Evolutionary conservation across 2,329 filamentous ascomycete species (phyloP), one percentile per base, ranked within the genome.

Genomic region (Taxawa tesnikishii): DNA sequence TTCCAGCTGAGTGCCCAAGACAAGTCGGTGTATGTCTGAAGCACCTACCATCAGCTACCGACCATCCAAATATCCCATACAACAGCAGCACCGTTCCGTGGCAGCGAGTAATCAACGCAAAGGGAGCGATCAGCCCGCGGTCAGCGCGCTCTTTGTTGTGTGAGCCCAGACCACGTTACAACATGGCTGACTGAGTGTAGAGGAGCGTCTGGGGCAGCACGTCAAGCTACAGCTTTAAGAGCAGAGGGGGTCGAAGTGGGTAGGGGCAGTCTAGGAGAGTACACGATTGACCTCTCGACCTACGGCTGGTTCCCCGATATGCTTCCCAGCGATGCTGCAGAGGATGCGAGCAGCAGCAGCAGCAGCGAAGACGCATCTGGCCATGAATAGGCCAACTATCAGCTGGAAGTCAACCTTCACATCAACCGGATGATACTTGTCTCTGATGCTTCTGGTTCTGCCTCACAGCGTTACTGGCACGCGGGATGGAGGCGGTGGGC

Each of bases 21-120:
- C 88, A 96, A 59, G 87, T 96, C 5, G 88, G 88, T 32, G 68
- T 90, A 28, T 92, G 82, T 55, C 70, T 96, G 15, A 94, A 94
- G 54, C 79, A 94, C 51, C 73, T 96, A 9, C 73, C 85, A 51
- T 34, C 65, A 57, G 53, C 44, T 37, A 29, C 42, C 7, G 48
- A 56, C 27, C 53, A 56, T 36, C 50, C 52, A 29, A 56, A 63
- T 39, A 49, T 55, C 32, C 54, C 60, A 36, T 92, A 79, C 59
- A 79, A 94, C 54, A 65, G 70, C 37, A 65, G 63, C 15, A 94
- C 79, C 42, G 88, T 96, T 3, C 88, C 88, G 0, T 96, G 88
- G 88, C 88, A 96, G 62, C 68, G 90, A 36, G 83, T 96, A 38
- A 80, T 96, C 51, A 94, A 88, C 54, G 63, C 83, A 10, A 88